Evolutionary conservation across 257 asterid genomes (phyloP), one percentile per base, ranked within the genome.

Genomic region (Solanum bukasovii): DNA sequence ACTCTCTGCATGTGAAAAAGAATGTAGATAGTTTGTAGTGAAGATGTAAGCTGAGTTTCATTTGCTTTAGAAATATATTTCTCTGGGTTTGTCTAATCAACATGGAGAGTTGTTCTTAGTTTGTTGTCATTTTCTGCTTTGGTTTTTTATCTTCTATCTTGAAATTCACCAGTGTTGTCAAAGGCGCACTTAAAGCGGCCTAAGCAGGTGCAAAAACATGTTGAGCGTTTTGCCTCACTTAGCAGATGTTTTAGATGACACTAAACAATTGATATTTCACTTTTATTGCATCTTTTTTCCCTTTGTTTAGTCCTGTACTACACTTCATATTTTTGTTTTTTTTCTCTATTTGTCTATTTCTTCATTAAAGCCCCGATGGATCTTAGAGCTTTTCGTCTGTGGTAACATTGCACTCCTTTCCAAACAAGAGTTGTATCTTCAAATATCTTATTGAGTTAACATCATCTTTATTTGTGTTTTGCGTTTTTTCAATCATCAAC

Each of bases 171-270:
- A 91, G 85, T 75, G 83, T 73, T 4, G 94, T 91, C 16, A 93
- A 93, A 72, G 92, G 92, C 84, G 93, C 92, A 5, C 84, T 93
- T 74, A 95, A 87, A 73, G 89, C 83, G 9, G 81, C 87, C 12
- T 73, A 73, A 34, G 9, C 9, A 34, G 16, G 8, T 4, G 46
- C 5, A 73, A 34, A 68, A 18, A 18, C 29, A 73, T 73, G 29
- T 73, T 9, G 16, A 34, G 9, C 0, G 18, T 12, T 73, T 20
- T n/a, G 16, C 16, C 9, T 4, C 7, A 8, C 10, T 33, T 33
- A 2, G 25, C 42, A 2, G 25, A 9, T 9, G 8, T 20, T 33
- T 72, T 2, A 72, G 5, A 34, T 3, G 8, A 72, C 2, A 33
- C 25, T 33, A 18, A 33, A 33, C 7, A 31, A 16, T 33, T 31